These are phyloP conservation scores for Stephanocyclus meneghinianus DNA, from an alignment of 352 stramenopile species.

Conservation along the genomic window DNA sequence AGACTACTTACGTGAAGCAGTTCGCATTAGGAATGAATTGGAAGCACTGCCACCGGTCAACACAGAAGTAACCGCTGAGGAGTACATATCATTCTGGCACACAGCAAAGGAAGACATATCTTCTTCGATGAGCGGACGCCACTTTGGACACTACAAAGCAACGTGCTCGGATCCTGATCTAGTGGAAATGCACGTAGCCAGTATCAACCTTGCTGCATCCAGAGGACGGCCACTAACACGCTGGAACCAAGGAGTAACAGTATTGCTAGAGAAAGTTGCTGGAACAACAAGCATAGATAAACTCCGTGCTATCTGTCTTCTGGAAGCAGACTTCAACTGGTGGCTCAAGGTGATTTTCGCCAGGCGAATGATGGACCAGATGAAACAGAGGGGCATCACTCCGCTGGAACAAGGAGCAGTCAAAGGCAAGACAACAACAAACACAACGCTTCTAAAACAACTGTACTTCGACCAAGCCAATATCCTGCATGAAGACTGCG, in stretches of 20 bases:
- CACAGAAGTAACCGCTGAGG: background rate
- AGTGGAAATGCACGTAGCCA: no score
- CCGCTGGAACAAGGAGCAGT: no score
- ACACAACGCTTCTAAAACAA: no score
- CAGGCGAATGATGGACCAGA: background rate
- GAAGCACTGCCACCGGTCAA: no score
- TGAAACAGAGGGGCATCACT: background rate
- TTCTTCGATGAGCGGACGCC: background rate
- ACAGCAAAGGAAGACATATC: background rate
- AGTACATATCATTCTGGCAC: no score
- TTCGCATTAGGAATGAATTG: no score
- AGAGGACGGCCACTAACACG: no score
- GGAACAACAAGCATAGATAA: constrained; percentile 23
- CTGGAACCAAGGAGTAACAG: background rate
- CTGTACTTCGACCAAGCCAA: no score
- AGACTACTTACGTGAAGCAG: no score
- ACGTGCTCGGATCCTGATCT: background rate
- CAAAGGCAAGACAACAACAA: no score
- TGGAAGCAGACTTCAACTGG: constrained; percentile 30
- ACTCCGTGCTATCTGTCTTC: constrained; percentile 11
- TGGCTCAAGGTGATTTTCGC: constrained; percentile 35
- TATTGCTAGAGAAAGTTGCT: background rate
- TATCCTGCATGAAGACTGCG: no score
- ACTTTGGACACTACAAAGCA: background rate
- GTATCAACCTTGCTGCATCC: no score